A percentile compares a stretch with the other conserved stretches of the same genome.
phyloP scores from a whole-genome alignment of 805 yeast genomes.

The Isabelozyma rhagii region DNA sequence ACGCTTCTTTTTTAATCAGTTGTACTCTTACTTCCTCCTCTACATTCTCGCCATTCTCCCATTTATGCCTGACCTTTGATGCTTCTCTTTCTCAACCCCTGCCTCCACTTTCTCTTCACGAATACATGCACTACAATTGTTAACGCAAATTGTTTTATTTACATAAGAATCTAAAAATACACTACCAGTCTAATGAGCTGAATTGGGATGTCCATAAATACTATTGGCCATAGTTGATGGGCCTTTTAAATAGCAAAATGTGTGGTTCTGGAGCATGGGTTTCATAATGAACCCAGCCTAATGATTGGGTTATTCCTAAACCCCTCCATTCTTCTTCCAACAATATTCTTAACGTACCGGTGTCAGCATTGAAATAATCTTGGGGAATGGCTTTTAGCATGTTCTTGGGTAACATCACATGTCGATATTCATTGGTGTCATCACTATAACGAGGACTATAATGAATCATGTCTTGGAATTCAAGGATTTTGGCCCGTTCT shows the following conservation, averaged over 20 bases:
- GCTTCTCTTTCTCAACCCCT: background rate
- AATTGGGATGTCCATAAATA: background rate
- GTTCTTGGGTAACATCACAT: slow-evolving; percentile 93
- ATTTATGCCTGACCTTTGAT: too few relatives aligned
- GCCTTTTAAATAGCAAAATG: slow-evolving; percentile 75
- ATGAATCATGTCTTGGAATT: slow-evolving; percentile 91
- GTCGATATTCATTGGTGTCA: slow-evolving; percentile 90
- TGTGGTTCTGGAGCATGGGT: slow-evolving; percentile 99
- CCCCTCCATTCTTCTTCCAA: slow-evolving; percentile 99
- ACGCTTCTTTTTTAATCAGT: too few relatives aligned
- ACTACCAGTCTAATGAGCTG: background rate
- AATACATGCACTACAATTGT: background rate
- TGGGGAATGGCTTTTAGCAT: slow-evolving; percentile 92
- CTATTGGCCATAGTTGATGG: slow-evolving; percentile 51
- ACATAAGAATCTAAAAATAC: background rate
- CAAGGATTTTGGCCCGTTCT: slow-evolving; percentile 83
- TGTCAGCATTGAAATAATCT: slow-evolving; percentile 89
- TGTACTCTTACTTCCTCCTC: background rate
- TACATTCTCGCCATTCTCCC: background rate
- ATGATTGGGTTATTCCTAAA: slow-evolving; percentile 91
- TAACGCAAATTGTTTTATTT: background rate
- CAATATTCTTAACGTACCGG: slow-evolving; percentile 88
- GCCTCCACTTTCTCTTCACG: background rate
- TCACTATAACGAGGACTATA: slow-evolving; percentile 93
- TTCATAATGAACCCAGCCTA: slow-evolving; percentile 98